Evolutionary conservation across 2,329 filamentous ascomycete genomes (phyloP).

Genomic region (Chalara sp.): DNA sequence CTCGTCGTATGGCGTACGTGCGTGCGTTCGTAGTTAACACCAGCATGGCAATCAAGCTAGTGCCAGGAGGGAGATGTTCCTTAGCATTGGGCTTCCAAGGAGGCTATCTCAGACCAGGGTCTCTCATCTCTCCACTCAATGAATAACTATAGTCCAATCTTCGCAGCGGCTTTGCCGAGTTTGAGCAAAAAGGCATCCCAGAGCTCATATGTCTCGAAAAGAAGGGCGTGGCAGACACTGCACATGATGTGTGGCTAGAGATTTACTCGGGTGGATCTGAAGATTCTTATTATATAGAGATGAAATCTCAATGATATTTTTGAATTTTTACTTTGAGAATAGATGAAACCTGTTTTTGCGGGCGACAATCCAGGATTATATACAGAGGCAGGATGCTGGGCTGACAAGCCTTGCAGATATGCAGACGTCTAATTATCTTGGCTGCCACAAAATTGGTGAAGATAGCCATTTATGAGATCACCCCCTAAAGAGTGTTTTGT

Average conservation of each 20-base stretch:
- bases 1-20: too few species aligned
- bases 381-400: not conserved
- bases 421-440: not conserved
- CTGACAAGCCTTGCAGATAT: not conserved
- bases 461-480: too few species aligned
- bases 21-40: too few species aligned
- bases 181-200: constrained; percentile 16
- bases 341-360: not conserved
- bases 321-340: not conserved
- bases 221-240: constrained; percentile 16
- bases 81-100: too few species aligned
- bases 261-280: not conserved
- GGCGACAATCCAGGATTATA: not conserved
- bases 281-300: not conserved
- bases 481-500: too few species aligned
- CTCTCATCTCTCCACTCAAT: too few species aligned
- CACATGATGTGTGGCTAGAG: constrained; percentile 9
- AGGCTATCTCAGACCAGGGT: too few species aligned
- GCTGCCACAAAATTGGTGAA: not conserved
- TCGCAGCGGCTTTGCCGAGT: constrained; percentile 10
- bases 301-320: not conserved
- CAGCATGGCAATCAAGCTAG: too few species aligned
- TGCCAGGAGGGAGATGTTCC: too few species aligned
- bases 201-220: constrained; percentile 18
- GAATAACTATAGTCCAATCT: not conserved